Evolutionary conservation across 257 asterid genomes (phyloP), one percentile per base, ranked within the genome.

Genomic region (Solanum medicagineum): DNA sequence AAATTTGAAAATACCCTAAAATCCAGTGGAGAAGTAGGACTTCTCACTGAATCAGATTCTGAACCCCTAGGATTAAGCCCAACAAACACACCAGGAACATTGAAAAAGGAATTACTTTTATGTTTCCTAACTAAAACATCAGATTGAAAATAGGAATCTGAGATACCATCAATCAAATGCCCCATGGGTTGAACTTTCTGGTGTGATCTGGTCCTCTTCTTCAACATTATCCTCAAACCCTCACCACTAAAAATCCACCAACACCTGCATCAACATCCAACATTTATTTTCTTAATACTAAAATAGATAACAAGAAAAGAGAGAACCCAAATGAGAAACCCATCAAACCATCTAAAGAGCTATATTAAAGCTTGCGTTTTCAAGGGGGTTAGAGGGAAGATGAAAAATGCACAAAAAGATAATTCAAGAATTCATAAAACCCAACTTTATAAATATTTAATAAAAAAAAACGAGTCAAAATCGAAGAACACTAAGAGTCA

Each of bases 11-110:
- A 93, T 42, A 94, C 92, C 86, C 95, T 91, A 84, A 94, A 93
- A 83, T 96, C 99, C 89, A 96, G 91, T 0, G 99, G 95, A 45
- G 98, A 96, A 45, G 97, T 96, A 1, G 99, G 98, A 83, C 99
- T 96, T 86, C 91, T 93, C 65, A 91, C 94, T n/a, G 99, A 92
- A 87, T 96, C 98, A 19, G 93, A 90, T 73, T 96, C 99, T 7
- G 95, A 89, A 69, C 68, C 88, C 89, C 87, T 93, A n/a, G 93
- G 88, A 77, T 53, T 93, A 88, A 90, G 91, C 63, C 97, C 98
- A 73, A 94, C 94, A 88, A 91, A 91, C 65, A 94, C 84, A 79
- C 65, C 47, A 84, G 98, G 94, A 44, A 89, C 91, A 84, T 89
- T 91, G 85, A 90, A 89, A 86, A 91, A 84, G 80, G 93, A 89